Base-by-base conservation (phyloP, 768 basidiomycete species). In the Mycena belliarum region DNA sequence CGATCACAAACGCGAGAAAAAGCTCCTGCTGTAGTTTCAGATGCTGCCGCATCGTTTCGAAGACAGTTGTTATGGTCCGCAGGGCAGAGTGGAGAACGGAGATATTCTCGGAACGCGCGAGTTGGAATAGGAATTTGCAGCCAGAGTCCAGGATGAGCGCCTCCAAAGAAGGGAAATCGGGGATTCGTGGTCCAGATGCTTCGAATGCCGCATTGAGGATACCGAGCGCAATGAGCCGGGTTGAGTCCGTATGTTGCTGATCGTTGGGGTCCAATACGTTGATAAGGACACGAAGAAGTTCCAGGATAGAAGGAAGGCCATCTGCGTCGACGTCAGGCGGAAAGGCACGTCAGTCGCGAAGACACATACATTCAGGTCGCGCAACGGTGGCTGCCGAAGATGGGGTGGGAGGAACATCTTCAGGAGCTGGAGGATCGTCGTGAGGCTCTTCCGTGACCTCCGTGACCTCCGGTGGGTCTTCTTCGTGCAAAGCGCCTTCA, bases 111-210 rank as follows among this genome's bases (percentile, higher is more conserved):
- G 94, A 95, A 33, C 95, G 85, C 21, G 94, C 95, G 33, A 99
- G 85, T 74, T 97, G 95, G 80, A 99, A 98, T 29, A 99, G 84
- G 68, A 90, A 95, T 75, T 96, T 95, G 81, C 96, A 98, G 0
- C 92, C 95, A 46, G 89, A 81, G 68, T 99, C 96, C 15, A 91
- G 74, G 32, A 98, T 78, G 53, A 98, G 85, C 25, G 80, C 77
- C 48, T 85, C 76, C 32, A 98, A 76, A 8, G 91, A 92, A 8
- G 89, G 85, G 71, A 89, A 98, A 25, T 82, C 76, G 24, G 87
- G 84, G 52, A 99, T 84, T 40, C 80, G 82, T 8, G 80, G 70
- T 8, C 95, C 95, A 20, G 93, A 85, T 49, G 87, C 85, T 70
- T 98, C 93, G 52, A 98, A 86, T 3, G 93, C 89, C 21, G 87